These are phyloP conservation scores for Carpinus viminea DNA, from an alignment of 306 rosid species.

Conservation along the genomic window DNA sequence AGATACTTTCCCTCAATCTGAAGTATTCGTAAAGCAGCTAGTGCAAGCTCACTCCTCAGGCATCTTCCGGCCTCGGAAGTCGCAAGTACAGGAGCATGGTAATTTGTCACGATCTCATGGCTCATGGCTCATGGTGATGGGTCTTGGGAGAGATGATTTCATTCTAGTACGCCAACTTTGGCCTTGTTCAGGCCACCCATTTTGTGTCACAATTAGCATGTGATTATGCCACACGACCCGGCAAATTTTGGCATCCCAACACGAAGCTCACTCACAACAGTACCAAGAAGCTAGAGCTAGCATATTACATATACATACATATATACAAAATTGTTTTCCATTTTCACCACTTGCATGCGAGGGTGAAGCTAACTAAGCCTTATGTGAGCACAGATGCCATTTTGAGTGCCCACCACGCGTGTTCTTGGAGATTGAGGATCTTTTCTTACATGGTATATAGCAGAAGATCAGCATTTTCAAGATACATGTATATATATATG, in stretches of 20 bases:
- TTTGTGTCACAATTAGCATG: neutral
- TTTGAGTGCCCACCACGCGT: conserved; percentile 27
- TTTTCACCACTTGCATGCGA: conserved; percentile 1
- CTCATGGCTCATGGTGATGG: no score
- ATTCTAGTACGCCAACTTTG: neutral
- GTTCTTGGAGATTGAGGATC: conserved; percentile 30
- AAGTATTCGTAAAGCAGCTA: no score
- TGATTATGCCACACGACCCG: conserved; percentile 26
- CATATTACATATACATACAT: conserved; percentile 9
- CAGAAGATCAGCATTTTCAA: conserved; percentile 17
- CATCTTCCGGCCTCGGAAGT: no score
- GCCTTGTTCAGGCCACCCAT: neutral
- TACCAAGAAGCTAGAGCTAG: conserved; percentile 20
- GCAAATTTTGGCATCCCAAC: conserved; percentile 21
- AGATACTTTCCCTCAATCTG: no score
- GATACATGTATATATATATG: conserved; percentile 36
- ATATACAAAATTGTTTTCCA: neutral
- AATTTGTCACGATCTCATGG: no score
- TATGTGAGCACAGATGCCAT: conserved; percentile 18
- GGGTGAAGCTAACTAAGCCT: conserved; percentile 20
- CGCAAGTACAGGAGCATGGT: neutral
- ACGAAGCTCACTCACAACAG: neutral
- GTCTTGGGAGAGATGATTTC: no score
- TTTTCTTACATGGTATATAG: conserved; percentile 11
- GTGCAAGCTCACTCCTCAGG: no score